Conservation (phyloP, 495 filamentous ascomycete genomes). For the Glutinoglossum americanum region DNA sequence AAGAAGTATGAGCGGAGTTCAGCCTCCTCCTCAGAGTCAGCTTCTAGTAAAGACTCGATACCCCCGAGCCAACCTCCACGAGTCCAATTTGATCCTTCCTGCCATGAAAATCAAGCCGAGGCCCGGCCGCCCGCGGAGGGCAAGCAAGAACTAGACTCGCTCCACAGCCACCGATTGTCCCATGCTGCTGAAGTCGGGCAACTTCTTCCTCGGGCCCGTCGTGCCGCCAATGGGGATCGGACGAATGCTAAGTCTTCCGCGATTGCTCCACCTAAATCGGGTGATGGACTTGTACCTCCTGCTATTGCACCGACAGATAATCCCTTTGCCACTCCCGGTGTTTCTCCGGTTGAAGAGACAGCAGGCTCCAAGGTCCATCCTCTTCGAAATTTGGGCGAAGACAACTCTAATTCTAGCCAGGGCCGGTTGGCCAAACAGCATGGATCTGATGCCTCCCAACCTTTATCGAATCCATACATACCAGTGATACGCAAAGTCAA, state of each 20-base stretch:
- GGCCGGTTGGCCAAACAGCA: background rate
- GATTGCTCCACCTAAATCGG: slow-evolving; percentile 4
- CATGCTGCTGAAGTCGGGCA: slow-evolving; percentile 26
- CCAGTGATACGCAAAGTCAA: background rate
- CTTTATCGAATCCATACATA: background rate
- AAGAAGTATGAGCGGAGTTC: background rate
- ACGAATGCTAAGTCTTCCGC: slow-evolving; percentile 8
- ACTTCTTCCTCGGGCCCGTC: slow-evolving; percentile 18
- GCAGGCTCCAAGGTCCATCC: background rate
- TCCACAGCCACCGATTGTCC: slow-evolving; percentile 21
- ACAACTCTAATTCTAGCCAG: background rate
- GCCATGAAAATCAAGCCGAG: background rate
- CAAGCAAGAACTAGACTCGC: slow-evolving; percentile 13
- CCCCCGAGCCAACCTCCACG: background rate
- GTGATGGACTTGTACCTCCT: background rate
- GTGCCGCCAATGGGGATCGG: slow-evolving; percentile 7
- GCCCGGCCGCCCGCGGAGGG: background rate
- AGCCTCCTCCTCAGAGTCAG: slow-evolving; percentile 1
- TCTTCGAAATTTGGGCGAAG: background rate
- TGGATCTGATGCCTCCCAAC: background rate
- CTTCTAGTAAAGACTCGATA: background rate
- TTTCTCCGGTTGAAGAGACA: background rate
- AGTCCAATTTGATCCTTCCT: background rate
- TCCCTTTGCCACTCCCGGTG: background rate
- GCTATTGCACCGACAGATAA: background rate